A percentile compares a stretch with the other conserved stretches of the same genome.
These are phyloP conservation scores for Cubamyces sp. DNA, from an alignment of 768 basidiomycete species.

Conservation along the genomic window DNA sequence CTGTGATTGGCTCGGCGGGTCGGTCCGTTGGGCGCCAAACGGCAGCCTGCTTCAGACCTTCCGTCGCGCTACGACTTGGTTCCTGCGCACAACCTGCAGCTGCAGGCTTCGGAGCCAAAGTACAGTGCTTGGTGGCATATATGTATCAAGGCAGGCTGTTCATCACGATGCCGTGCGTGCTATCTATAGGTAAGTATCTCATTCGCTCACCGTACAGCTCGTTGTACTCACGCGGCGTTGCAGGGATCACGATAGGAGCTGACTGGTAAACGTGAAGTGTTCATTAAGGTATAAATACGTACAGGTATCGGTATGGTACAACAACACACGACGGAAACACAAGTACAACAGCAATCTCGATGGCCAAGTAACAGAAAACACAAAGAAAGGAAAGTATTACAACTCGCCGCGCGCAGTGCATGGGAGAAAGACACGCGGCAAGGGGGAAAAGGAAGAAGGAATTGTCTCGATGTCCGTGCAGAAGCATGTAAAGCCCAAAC, in stretches of 20 bases:
- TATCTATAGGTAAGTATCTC: no score
- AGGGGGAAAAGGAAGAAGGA: not conserved
- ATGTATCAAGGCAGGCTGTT: no score
- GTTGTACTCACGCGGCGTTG: no score
- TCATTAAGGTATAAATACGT: conserved; percentile 23
- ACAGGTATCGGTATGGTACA: conserved; percentile 12
- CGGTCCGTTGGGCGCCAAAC: not conserved
- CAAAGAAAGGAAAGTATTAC: not conserved
- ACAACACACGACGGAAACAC: not conserved
- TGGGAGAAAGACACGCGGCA: no score
- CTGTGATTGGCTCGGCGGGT: not conserved
- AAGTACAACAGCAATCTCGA: conserved; percentile 1
- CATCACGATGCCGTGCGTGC: no score
- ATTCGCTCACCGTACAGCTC: no score
- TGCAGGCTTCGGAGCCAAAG: no score
- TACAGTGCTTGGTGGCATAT: no score
- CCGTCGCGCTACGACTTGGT: not conserved
- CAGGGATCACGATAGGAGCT: no score
- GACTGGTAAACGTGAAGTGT: not conserved
- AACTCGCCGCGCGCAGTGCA: not conserved
- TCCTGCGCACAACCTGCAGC: no score
- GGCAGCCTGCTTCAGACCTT: not conserved
- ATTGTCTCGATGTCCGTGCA: no score
- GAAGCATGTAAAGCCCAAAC: no score
- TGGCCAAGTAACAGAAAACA: not conserved